Conservation (phyloP, 2,329 filamentous ascomycete species). For the Dactylella cylindrospora region DNA sequence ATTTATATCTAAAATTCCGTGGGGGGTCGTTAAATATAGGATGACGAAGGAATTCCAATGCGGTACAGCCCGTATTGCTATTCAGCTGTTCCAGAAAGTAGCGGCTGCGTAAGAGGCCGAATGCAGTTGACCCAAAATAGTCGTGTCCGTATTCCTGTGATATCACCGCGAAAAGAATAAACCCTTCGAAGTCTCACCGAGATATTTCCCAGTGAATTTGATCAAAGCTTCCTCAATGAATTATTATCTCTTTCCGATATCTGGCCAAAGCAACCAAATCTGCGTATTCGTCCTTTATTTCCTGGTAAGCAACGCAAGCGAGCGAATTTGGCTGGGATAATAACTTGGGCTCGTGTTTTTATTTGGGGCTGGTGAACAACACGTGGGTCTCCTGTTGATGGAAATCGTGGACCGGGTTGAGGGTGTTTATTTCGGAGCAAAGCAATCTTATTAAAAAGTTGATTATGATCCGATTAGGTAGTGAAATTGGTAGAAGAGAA, state of each 20-base stretch:
- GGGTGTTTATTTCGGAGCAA: not conserved
- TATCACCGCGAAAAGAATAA: too few species aligned
- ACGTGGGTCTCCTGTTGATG: slow-evolving; percentile 17
- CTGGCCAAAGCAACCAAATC: too few species aligned
- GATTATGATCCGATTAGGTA: not conserved
- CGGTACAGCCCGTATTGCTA: too few species aligned
- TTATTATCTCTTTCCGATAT: too few species aligned
- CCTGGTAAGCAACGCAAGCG: slow-evolving; percentile 5
- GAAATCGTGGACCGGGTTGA: not conserved
- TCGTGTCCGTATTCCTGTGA: slow-evolving; percentile 5
- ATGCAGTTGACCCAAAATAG: slow-evolving; percentile 21
- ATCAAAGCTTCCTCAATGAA: too few species aligned
- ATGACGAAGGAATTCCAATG: too few species aligned
- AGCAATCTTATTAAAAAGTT: not conserved
- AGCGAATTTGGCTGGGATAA: slow-evolving; percentile 27
- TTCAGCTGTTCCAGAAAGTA: slow-evolving; percentile 11
- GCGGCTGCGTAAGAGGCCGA: slow-evolving; percentile 6
- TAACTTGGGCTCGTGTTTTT: slow-evolving; percentile 15
- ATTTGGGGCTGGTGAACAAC: not conserved
- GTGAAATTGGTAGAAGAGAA: not conserved
- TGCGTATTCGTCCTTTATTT: not conserved
- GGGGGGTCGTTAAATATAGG: too few species aligned
- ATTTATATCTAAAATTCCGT: too few species aligned
- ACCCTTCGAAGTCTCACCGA: too few species aligned
- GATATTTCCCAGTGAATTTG: too few species aligned